Percentiles rank a stretch among this genome's conserved stretches.
Conservation (phyloP, 768 basidiomycete species). For the Naganishia vaughanmartiniae region DNA sequence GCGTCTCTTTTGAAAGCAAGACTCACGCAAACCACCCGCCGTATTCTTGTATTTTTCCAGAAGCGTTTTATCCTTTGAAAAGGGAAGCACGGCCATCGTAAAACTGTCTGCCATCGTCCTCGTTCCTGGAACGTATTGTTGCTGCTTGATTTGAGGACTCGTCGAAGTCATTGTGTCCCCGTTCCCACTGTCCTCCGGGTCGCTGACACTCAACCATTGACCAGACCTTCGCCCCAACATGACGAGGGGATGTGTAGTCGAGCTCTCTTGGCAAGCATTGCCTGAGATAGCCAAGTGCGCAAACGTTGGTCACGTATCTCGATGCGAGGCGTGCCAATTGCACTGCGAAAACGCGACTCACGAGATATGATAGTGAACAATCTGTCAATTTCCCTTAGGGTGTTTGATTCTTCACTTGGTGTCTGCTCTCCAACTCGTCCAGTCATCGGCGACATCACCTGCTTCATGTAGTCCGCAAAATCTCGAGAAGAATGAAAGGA, state of each 20-base stretch:
- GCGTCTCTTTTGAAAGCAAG: neutral
- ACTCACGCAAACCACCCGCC: constrained; percentile 46
- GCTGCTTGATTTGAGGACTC: constrained; percentile 30
- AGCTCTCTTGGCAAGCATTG: neutral
- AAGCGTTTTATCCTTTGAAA: constrained; percentile 40
- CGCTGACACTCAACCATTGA: constrained; percentile 35
- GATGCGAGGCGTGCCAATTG: neutral
- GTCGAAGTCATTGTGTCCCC: constrained; percentile 6
- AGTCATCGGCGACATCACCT: constrained; percentile 18
- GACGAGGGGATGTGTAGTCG: constrained; percentile 37
- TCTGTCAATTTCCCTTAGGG: constrained; percentile 44
- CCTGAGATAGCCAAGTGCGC: neutral
- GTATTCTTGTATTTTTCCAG: constrained; percentile 47
- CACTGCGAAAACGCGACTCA: constrained; percentile 29
- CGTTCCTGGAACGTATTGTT: constrained; percentile 31
- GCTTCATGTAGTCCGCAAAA: constrained; percentile 17
- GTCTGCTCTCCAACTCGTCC: constrained; percentile 4
- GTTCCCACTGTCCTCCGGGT: neutral
- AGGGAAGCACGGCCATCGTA: constrained; percentile 46
- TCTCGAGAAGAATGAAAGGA: neutral
- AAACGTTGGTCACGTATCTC: neutral
- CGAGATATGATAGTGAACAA: constrained; percentile 44
- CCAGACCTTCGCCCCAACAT: constrained; percentile 43
- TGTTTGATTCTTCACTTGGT: constrained; percentile 25
- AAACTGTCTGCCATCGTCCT: constrained; percentile 49